phyloP scores from a whole-genome alignment of 441 rosid genomes.

The Adansonia rubrostipa region DNA sequence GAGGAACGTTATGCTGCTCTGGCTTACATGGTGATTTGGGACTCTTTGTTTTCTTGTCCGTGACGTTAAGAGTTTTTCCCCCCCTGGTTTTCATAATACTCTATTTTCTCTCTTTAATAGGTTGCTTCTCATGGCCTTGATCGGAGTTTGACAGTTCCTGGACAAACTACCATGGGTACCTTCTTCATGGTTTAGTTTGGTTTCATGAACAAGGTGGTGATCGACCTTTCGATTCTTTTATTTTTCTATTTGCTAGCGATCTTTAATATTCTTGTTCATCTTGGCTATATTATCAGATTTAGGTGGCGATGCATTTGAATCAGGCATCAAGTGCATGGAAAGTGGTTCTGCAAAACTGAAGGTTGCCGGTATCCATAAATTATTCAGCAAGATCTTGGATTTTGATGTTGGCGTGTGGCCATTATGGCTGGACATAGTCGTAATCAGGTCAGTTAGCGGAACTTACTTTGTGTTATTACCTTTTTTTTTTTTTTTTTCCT shows the following conservation, averaged over 20 bases:
- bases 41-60: slow-evolving; percentile 18
- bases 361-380: slow-evolving; percentile 20
- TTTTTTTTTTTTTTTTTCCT: too few relatives aligned
- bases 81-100: not conserved
- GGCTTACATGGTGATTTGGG: slow-evolving; percentile 69
- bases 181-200: slow-evolving; percentile 51
- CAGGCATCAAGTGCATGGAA: slow-evolving; percentile 20
- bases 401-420: slow-evolving; percentile 13
- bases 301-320: slow-evolving; percentile 7
- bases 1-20: slow-evolving; percentile 96
- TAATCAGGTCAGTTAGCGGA: slow-evolving; percentile 33
- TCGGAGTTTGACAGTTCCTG: slow-evolving; percentile 74
- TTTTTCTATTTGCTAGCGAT: slow-evolving; percentile 2
- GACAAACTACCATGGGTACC: slow-evolving; percentile 69
- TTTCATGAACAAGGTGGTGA: slow-evolving; percentile 15
- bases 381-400: slow-evolving; percentile 28
- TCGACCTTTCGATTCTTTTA: slow-evolving; percentile 1
- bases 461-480: not conserved
- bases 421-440: slow-evolving; percentile 29
- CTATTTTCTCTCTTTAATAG: slow-evolving; percentile 39
- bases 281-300: not conserved
- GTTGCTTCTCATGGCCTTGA: slow-evolving; percentile 98
- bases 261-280: not conserved
- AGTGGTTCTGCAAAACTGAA: slow-evolving; percentile 25
- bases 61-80: not conserved